Evolutionary conservation across 306 rosid species (phyloP).

Genomic region (Lathyrus tuberosus): DNA sequence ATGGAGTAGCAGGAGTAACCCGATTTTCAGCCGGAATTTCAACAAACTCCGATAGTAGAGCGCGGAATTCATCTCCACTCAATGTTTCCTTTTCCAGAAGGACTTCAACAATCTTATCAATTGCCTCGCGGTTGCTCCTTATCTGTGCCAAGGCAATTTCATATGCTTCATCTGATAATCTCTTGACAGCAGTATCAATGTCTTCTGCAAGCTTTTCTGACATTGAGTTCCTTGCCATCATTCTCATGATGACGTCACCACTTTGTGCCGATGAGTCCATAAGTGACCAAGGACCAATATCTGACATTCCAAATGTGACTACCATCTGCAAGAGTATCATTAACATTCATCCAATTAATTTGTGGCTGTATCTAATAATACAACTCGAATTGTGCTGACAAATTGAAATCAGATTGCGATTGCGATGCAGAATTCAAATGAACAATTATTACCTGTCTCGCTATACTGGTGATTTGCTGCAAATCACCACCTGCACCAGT

Average conservation of each 20-base stretch:
- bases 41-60: constrained; percentile 68
- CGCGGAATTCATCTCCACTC: constrained; percentile 86
- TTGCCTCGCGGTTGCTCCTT: constrained; percentile 93
- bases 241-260: constrained; percentile 89
- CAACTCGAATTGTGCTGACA: not conserved
- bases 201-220: constrained; percentile 93
- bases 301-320: constrained; percentile 93
- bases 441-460: constrained; percentile 81
- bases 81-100: constrained; percentile 87
- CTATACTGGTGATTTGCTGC: constrained; percentile 95
- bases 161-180: constrained; percentile 75
- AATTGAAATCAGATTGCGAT: constrained; percentile 20
- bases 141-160: constrained; percentile 71
- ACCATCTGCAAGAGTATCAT: constrained; percentile 80
- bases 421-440: not conserved
- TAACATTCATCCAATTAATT: constrained; percentile 27
- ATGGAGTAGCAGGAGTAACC: constrained; percentile 59
- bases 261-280: constrained; percentile 82
- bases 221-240: constrained; percentile 99
- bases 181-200: constrained; percentile 81
- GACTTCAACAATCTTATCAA: constrained; percentile 86
- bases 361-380: constrained; percentile 19
- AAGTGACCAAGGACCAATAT: constrained; percentile 94
- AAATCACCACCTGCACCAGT: constrained; percentile 99
- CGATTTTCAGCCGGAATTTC: constrained; percentile 88